Evolutionary conservation across 805 yeast genomes (phyloP), one percentile per base, ranked within the genome.

Genomic region (Huiozyma sinensis): DNA sequence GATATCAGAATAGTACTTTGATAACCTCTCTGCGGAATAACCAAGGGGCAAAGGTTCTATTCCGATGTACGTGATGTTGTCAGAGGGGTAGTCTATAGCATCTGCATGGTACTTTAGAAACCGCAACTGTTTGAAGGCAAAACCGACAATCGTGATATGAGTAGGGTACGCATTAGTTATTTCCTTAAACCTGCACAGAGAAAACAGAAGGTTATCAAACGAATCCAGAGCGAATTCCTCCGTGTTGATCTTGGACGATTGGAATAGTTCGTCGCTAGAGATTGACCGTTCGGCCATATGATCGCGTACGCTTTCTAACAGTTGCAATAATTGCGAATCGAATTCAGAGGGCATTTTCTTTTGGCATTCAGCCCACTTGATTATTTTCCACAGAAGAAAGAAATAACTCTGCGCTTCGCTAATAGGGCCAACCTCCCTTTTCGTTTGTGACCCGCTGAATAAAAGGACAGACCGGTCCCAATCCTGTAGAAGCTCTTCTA

Each of bases 161-260:
- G 51, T 38, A 0, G 95, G 94, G 48, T 72, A 80, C 1, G 7
- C 24, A 0, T 69, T 65, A 4, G 64, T 57, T 1, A 70, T 47
- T 49, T 79, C 77, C 30, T 71, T 58, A 55, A 70, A 83, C 42
- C 77, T 63, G 33, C 73, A 67, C 2, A 81, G 50, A 50, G 82
- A 76, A 58, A 76, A 83, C 3, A 83, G 47, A 6, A 84, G 73
- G 58, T 85, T 85, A 55, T 85, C 94, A 56, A 81, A 81, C 1
- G 92, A 83, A 59, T 85, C 95, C 35, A 86, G 64, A 0, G 95
- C 87, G 57, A 60, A 81, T 51, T 82, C 89, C 54, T 85, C 95
- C 1, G 78, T 63, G 6, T 67, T 47, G 0, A 81, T 60, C 28
- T 56, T 50, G 5, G 43, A 34, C 17, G 42, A 28, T 17, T 40